A percentile compares a stretch with the other conserved stretches of the same genome.
These are phyloP conservation scores for Eucalyptus viminalis DNA, from an alignment of 345 rosid genomes.

Conservation along the genomic window DNA sequence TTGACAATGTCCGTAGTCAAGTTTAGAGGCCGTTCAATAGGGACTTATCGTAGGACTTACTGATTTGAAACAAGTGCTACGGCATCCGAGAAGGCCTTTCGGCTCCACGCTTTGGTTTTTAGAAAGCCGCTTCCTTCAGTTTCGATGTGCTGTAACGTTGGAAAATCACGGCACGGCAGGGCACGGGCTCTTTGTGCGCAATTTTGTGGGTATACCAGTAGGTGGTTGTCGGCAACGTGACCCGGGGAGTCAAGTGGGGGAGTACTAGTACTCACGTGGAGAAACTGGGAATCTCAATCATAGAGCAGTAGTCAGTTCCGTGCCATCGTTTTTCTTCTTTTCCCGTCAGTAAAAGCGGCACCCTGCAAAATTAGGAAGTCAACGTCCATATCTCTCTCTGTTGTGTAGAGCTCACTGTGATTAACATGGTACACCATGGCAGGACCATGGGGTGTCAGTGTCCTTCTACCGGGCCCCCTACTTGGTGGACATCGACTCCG, in stretches of 20 bases:
- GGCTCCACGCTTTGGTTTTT: not conserved
- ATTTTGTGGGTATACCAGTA: not conserved
- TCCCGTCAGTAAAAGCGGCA: not conserved
- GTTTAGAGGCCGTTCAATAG: not conserved
- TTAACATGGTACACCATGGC: not conserved
- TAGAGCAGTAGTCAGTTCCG: not conserved
- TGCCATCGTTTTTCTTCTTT: not conserved
- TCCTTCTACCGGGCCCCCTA: constrained; percentile 68
- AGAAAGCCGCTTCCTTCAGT: not conserved
- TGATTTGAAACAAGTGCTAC: not conserved
- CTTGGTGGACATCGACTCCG: constrained; percentile 67
- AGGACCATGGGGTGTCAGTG: constrained; percentile 60
- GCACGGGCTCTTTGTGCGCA: not conserved
- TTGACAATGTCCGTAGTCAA: not conserved
- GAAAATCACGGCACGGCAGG: not conserved
- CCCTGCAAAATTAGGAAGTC: not conserved
- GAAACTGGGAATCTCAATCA: not conserved
- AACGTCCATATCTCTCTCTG: not conserved
- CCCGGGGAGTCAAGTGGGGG: not conserved
- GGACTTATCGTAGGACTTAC: not conserved
- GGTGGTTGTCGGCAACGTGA: not conserved
- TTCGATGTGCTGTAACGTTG: not conserved
- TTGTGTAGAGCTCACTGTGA: not conserved
- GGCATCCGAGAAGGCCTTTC: not conserved
- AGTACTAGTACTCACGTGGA: not conserved